Conservation (phyloP, 2,329 filamentous ascomycete species). For the Paraphaeosphaeria sporulosa region DNA sequence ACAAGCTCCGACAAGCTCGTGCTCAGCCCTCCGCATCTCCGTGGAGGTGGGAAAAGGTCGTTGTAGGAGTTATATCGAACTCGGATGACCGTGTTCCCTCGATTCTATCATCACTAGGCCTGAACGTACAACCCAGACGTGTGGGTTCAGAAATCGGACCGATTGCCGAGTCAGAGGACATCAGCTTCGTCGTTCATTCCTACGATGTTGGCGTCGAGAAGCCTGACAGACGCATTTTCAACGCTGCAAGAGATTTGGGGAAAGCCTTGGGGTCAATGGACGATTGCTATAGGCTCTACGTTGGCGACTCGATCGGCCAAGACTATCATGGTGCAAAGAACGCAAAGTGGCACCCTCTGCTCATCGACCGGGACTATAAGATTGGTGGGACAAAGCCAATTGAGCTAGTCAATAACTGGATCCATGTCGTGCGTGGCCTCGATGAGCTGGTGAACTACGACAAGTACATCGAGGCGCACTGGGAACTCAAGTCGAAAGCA, state of each 20-base stretch:
- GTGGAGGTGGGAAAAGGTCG: slow-evolving; percentile 51
- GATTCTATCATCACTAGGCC: slow-evolving; percentile 62
- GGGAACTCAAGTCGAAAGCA: background rate
- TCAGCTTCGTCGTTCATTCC: slow-evolving; percentile 68
- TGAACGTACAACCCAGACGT: slow-evolving; percentile 52
- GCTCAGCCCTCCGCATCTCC: background rate
- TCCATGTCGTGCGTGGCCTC: slow-evolving; percentile 2
- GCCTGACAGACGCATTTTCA: slow-evolving; percentile 64
- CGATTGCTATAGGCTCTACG: slow-evolving; percentile 56
- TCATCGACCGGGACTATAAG: slow-evolving; percentile 49
- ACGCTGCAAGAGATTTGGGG: slow-evolving; percentile 54
- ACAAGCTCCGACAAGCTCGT: slow-evolving; percentile 39
- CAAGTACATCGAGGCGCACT: background rate
- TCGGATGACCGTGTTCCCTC: slow-evolving; percentile 67
- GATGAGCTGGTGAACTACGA: slow-evolving; percentile 1
- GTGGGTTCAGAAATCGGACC: slow-evolving; percentile 20
- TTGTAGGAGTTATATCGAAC: slow-evolving; percentile 68
- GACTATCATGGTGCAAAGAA: slow-evolving; percentile 58
- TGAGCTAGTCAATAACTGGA: background rate
- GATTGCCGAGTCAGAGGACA: slow-evolving; percentile 45
- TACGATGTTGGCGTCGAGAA: slow-evolving; percentile 70
- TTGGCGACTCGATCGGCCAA: slow-evolving; percentile 63
- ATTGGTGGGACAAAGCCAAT: background rate
- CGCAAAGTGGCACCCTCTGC: slow-evolving; percentile 58
- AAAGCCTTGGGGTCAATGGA: slow-evolving; percentile 10